These are phyloP conservation scores for Chlorella sp. DNA, from an alignment of 139 green algal genomes.

Conservation along the genomic window DNA sequence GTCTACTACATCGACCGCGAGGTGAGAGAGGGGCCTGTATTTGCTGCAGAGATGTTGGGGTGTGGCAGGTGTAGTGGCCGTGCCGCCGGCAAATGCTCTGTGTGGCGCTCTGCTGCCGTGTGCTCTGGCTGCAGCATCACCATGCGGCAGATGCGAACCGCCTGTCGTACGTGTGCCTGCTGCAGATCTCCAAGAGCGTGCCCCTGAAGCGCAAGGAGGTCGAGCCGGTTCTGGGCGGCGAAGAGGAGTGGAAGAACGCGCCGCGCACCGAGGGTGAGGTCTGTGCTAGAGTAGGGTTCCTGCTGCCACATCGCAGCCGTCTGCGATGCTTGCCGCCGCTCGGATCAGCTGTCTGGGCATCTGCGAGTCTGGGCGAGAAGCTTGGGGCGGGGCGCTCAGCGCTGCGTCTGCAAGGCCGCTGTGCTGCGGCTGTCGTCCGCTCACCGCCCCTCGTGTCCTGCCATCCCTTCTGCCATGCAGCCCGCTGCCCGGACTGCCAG, in stretches of 20 bases:
- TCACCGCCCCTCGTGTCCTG: neutral
- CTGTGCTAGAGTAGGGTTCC: too few relatives aligned
- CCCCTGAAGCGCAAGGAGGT: constrained; percentile 79
- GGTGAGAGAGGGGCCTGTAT: constrained; percentile 34
- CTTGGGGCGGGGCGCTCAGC: too few relatives aligned
- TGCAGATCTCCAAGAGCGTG: constrained; percentile 72
- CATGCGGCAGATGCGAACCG: too few relatives aligned
- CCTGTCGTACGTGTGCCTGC: neutral
- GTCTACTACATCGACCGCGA: constrained; percentile 81
- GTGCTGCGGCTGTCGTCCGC: neutral
- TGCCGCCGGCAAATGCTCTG: too few relatives aligned
- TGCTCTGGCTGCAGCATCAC: too few relatives aligned
- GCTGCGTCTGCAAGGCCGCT: too few relatives aligned
- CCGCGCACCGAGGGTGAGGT: constrained; percentile 77
- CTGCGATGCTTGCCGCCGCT: too few relatives aligned
- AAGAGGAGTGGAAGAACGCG: constrained; percentile 92
- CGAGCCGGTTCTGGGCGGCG: constrained; percentile 90
- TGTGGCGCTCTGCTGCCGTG: too few relatives aligned
- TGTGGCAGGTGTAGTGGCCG: too few relatives aligned
- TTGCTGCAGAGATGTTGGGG: neutral
- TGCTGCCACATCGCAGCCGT: too few relatives aligned
- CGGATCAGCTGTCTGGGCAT: too few relatives aligned
- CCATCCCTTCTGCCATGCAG: constrained; percentile 39
- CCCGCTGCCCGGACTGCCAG: constrained; percentile 79
- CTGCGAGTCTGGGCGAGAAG: too few relatives aligned